phyloP scores from a whole-genome alignment of 83 land plant species.

The Picea abies region DNA sequence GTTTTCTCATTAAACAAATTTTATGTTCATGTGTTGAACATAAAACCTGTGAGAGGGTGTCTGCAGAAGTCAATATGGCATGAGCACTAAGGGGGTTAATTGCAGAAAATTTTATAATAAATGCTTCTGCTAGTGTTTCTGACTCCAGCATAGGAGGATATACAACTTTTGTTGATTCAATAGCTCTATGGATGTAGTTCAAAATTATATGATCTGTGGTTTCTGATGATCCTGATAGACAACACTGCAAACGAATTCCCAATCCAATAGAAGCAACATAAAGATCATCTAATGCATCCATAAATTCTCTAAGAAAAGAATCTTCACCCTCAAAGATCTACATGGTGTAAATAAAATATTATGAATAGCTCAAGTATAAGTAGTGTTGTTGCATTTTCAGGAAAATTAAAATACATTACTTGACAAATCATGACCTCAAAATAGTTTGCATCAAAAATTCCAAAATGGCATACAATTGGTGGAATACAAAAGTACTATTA shows the following conservation, averaged over 20 bases:
- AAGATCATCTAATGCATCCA: conserved; percentile 62
- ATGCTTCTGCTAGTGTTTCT: conserved; percentile 75
- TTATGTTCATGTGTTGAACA: conserved; percentile 43
- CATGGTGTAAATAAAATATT: conserved; percentile 8
- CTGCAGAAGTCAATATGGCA: conserved; percentile 60
- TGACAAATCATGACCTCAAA: background rate
- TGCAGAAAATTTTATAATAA: conserved; percentile 74
- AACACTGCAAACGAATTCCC: conserved; percentile 71
- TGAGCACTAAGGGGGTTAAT: conserved; percentile 90
- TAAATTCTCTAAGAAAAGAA: conserved; percentile 52
- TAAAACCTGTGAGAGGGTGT: conserved; percentile 53
- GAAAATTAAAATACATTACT: background rate
- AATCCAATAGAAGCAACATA: conserved; percentile 80
- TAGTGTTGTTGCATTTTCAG: background rate
- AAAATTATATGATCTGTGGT: conserved; percentile 63
- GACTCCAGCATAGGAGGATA: conserved; percentile 68
- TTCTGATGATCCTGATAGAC: conserved; percentile 48
- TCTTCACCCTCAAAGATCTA: conserved; percentile 88
- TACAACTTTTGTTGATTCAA: conserved; percentile 25
- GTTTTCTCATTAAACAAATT: conserved; percentile 40
- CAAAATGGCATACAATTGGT: background rate
- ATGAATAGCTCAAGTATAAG: background rate
- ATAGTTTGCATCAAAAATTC: background rate
- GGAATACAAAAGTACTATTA: background rate
- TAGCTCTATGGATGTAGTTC: conserved; percentile 43